A percentile compares a stretch with the other conserved stretches of the same genome.
Conservation (phyloP, 208 protist species). For the Balamuthia mandrillaris region DNA sequence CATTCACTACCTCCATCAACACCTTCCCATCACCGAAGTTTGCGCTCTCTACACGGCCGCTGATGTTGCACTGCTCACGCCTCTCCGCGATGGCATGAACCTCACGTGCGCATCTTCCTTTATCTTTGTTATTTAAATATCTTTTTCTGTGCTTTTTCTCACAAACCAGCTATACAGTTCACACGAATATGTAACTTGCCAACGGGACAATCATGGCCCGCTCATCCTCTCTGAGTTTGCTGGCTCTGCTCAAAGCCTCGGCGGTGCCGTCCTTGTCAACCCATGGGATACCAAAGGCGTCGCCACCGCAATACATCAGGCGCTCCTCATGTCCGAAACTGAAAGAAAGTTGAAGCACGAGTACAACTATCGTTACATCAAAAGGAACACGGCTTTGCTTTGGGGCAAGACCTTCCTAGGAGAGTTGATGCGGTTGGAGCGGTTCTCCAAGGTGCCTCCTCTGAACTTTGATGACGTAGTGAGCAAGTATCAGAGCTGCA, state of each 20-base stretch:
- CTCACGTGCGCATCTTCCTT: constrained; percentile 23
- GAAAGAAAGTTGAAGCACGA: constrained; percentile 42
- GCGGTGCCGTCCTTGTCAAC: constrained; percentile 52
- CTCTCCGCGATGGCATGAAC: constrained; percentile 77
- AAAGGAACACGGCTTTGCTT: constrained; percentile 18
- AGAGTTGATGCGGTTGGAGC: constrained; percentile 29
- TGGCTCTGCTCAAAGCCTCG: constrained; percentile 44
- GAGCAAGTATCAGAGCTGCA: neutral
- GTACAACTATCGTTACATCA: constrained; percentile 30
- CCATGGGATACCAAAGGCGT: constrained; percentile 55
- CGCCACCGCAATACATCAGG: constrained; percentile 39
- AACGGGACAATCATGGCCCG: constrained; percentile 51
- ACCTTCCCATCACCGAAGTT: constrained; percentile 59
- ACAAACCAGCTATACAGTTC: neutral
- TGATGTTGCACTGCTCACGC: constrained; percentile 67
- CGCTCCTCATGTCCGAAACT: constrained; percentile 27
- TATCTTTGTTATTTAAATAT: neutral
- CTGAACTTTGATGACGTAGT: neutral
- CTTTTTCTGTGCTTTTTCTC: neutral
- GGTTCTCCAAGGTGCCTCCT: neutral
- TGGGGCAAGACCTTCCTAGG: constrained; percentile 26
- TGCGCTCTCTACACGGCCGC: constrained; percentile 70
- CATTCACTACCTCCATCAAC: constrained; percentile 72
- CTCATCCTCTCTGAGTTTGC: constrained; percentile 75
- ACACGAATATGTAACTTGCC: constrained; percentile 65